These are phyloP conservation scores for Xylariales sp. DNA, from an alignment of 2,329 filamentous ascomycete genomes.

Conservation along the genomic window DNA sequence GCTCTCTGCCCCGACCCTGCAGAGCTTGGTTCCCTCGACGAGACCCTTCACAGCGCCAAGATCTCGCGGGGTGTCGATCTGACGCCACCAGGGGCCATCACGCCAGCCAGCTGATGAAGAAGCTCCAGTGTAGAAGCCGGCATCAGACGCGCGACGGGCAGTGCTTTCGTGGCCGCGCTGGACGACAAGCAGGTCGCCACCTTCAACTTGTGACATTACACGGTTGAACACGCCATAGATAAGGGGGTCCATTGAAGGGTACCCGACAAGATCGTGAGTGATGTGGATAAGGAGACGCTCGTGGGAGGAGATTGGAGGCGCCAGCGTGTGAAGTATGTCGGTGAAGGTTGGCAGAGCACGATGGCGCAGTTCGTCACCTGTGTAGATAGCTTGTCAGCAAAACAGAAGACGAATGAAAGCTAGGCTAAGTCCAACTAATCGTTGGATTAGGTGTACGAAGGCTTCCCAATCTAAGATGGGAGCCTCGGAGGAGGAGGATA, in stretches of 20 bases:
- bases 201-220: conserved; percentile 99
- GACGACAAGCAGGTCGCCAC: conserved; percentile 88
- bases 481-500: too few species aligned
- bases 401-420: too few species aligned
- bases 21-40: conserved; percentile 85
- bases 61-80: conserved; percentile 63
- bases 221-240: conserved; percentile 89
- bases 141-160: conserved; percentile 60
- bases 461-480: too few species aligned
- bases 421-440: too few species aligned
- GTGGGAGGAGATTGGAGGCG: conserved; percentile 93
- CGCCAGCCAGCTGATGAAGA: conserved; percentile 70
- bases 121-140: conserved; percentile 44
- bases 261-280: conserved; percentile 91
- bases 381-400: too few species aligned
- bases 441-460: too few species aligned
- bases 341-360: conserved; percentile 92
- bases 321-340: conserved; percentile 89
- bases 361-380: conserved; percentile 81
- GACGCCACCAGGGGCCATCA: conserved; percentile 96
- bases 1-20: conserved; percentile 80
- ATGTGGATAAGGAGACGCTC: conserved; percentile 97
- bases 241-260: conserved; percentile 88
- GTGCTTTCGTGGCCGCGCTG: conserved; percentile 87
- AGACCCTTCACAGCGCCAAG: conserved; percentile 77